Evolutionary conservation across 2,329 filamentous ascomycete species (phyloP), one percentile per base, ranked within the genome.

Genomic region (Cryphonectria radicalis): DNA sequence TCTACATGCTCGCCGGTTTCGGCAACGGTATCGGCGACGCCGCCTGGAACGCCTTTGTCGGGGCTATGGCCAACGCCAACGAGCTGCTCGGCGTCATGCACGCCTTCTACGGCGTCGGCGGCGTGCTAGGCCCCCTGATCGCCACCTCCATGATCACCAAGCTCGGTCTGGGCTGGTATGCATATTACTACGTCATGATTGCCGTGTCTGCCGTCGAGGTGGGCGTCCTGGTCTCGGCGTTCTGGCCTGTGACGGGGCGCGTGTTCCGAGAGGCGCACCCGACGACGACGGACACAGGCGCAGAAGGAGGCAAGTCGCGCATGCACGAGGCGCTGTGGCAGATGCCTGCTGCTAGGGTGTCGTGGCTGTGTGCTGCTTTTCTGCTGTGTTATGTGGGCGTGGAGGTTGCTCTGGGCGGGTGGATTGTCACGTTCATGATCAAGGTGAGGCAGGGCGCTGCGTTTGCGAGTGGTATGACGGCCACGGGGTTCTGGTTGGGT

Each of bases 341-440:
- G 70, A 77, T 76, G 71, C 83, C 83, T 0, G 78, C 79, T 7
- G 83, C 83, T 22, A 84, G 83, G 63, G 86, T 92, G 0, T 90
- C 91, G 1, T 94, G 92, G 91, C 82, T 92, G n/a, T 89, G 88
- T 73, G 86, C 92, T 0, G 73, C 91, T 0, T 96, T 95, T 79
- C 83, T 95, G 32, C 86, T 96, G 14, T 88, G 88, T 43, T 95
- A 95, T 76, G 91, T 95, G 0, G 93, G 93, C 10, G 84, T 90
- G 1, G 93, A 96, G 79, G 91, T 93, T 62, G 90, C 90, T 0
- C 85, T 95, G 0, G 92, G 92, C 28, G 93, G 93, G 6, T 96
- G 93, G 93, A 92, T 96, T 70, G 91, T 94, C 67, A 90, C 90
- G 6, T 95, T 96, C 79, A 95, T 96, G 92, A 90, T 93, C 37